Evolutionary conservation across 805 yeast species (phyloP).

Genomic region (Nakazawaea anatomiae): DNA sequence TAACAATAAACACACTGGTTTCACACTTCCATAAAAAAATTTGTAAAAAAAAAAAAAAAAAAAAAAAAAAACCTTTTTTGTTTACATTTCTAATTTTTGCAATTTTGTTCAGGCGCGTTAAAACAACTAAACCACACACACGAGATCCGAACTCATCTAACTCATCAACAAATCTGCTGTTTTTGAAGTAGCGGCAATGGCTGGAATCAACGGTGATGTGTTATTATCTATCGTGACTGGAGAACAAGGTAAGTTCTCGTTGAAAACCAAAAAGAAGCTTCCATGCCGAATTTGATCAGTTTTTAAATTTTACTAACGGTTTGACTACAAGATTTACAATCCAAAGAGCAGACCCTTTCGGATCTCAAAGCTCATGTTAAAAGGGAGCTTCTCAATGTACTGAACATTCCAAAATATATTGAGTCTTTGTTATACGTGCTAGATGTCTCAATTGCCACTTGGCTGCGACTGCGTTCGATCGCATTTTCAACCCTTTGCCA

Average conservation of each 20-base stretch:
- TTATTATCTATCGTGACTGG: conserved; percentile 1
- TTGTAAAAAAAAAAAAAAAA: too few species aligned
- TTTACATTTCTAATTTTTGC: too few species aligned
- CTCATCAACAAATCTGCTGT: not conserved
- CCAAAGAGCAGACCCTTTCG: conserved; percentile 2
- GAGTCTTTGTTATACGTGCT: conserved; percentile 42
- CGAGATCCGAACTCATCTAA: not conserved
- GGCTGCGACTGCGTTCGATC: conserved; percentile 25
- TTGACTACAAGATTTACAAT: not conserved
- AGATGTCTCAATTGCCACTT: conserved; percentile 29
- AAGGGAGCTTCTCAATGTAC: conserved; percentile 45
- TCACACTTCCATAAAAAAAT: too few species aligned
- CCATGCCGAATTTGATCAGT: too few species aligned
- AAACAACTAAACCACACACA: too few species aligned
- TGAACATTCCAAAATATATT: conserved; percentile 42
- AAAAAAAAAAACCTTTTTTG: too few species aligned
- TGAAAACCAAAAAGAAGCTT: too few species aligned
- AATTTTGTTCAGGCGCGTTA: too few species aligned
- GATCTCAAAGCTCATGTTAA: conserved; percentile 50
- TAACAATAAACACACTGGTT: too few species aligned
- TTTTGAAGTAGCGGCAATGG: not conserved
- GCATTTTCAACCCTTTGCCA: conserved; percentile 51
- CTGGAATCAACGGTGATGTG: not conserved
- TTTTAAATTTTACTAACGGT: too few species aligned
- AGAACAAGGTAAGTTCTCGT: conserved; percentile 2